These are phyloP conservation scores for Garcia nutans DNA, from an alignment of 345 rosid genomes.

Conservation along the genomic window DNA sequence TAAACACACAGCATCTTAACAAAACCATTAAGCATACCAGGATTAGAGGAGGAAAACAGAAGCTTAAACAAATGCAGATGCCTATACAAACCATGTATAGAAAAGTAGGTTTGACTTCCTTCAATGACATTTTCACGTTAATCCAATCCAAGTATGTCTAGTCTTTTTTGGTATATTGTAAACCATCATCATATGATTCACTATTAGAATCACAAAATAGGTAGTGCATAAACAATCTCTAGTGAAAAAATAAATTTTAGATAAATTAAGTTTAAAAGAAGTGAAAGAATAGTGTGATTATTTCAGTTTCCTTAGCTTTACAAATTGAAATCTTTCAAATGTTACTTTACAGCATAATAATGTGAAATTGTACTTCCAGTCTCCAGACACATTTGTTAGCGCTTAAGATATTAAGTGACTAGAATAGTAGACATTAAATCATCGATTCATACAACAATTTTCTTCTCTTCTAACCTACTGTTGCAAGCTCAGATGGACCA, in stretches of 20 bases:
- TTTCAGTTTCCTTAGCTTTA: slow-evolving; percentile 1
- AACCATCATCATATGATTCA: slow-evolving; percentile 4
- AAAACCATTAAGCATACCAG: neutral
- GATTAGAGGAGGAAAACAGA: neutral
- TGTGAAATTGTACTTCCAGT: neutral
- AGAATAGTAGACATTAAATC: neutral
- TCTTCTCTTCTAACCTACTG: neutral
- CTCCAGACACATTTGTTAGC: neutral
- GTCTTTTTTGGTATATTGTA: neutral
- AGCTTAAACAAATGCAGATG: neutral
- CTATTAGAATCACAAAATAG: neutral
- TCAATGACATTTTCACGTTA: neutral
- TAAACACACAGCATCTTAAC: neutral
- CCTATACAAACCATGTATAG: neutral
- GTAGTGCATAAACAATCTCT: neutral
- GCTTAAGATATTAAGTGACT: neutral
- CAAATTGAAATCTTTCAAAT: neutral
- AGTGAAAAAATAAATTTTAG: neutral
- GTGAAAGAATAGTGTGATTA: neutral
- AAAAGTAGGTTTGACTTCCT: slow-evolving; percentile 15
- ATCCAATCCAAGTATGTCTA: neutral
- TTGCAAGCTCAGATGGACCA: neutral
- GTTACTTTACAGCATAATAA: neutral
- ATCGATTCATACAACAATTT: neutral
- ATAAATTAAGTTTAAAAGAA: neutral